Base-by-base conservation (phyloP, 352 stramenopile species). In the Pythium phragmitis region DNA sequence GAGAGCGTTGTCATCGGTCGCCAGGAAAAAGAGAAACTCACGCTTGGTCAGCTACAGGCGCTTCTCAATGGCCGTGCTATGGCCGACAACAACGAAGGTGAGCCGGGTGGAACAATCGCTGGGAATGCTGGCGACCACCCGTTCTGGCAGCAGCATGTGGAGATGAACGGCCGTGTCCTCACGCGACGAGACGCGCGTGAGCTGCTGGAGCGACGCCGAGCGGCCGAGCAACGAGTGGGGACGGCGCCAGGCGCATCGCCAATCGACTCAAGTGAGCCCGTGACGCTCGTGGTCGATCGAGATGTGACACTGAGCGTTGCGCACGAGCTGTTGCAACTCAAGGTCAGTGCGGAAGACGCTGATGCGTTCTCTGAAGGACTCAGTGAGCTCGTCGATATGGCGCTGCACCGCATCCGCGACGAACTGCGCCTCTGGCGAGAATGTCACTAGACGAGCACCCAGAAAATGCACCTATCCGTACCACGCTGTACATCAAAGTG, bases 1-100 rank as follows among this genome's bases (percentile, higher is more conserved):
- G 71, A 79, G 8, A 66, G 50, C 16, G 72, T 79, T 2, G 77
- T 74, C 2, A 68, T 77, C 39, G 71, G 75, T 3, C 70, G 72
- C 16, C 81, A 86, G 36, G 79, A 83, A 33, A 76, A 84, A 49
- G 81, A 90, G 59, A 72, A 68, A 28, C 60, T 90, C 16, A 87
- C 79, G 17, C 65, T 90, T n/a, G 64, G 67, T 7, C 74, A 87
- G 12, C 53, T 90, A 19, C 65, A 82, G 11, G 59, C 74, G 36
- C 51, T 90, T 30, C 62, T 90, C 0, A 54, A 76, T 26, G 70
- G 70, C 63, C 33, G 57, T 51, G 26, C 39, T n/a, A 50, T 26
- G 42, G 34, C 60, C 13, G 48, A 8, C 11, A 30, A 47, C 2
- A 34, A 12, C 11, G 34, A 47, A 23, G 36, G 28, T 12, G 45